Percentiles rank a stretch among this genome's conserved stretches.
Conservation (phyloP, 768 basidiomycete genomes). For the Hypholoma fasciculare region DNA sequence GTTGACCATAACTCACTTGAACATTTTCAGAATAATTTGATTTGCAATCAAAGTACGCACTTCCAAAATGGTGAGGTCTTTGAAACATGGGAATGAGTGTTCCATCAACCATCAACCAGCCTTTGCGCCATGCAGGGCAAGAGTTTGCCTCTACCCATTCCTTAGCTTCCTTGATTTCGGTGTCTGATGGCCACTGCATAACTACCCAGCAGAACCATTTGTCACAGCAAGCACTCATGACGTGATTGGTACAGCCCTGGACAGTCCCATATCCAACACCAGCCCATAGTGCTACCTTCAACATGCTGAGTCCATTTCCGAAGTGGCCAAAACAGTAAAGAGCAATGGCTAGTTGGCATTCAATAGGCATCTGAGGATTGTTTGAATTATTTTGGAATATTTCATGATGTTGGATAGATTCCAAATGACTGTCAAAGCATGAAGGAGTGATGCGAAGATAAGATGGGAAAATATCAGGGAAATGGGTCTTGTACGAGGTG, state of each 20-base stretch:
- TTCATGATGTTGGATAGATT: background rate
- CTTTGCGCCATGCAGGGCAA: slow-evolving; percentile 33
- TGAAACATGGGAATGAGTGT: slow-evolving; percentile 15
- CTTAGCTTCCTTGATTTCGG: slow-evolving; percentile 39
- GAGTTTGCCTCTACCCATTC: slow-evolving; percentile 33
- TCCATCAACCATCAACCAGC: slow-evolving; percentile 35
- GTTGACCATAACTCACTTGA: slow-evolving; percentile 21
- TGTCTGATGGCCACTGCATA: slow-evolving; percentile 25
- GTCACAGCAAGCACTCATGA: slow-evolving; percentile 30
- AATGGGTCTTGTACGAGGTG: background rate
- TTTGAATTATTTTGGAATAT: slow-evolving; percentile 8
- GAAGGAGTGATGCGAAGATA: background rate
- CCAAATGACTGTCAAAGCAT: background rate
- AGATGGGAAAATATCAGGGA: background rate
- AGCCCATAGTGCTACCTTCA: slow-evolving; percentile 35
- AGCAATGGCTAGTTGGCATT: slow-evolving; percentile 34
- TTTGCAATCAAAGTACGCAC: slow-evolving; percentile 39
- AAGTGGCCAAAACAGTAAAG: slow-evolving; percentile 39
- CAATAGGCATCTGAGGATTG: slow-evolving; percentile 12
- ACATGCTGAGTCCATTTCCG: slow-evolving; percentile 35
- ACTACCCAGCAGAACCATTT: slow-evolving; percentile 22
- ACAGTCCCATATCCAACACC: slow-evolving; percentile 34
- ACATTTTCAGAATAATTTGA: slow-evolving; percentile 39
- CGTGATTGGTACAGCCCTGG: slow-evolving; percentile 9
- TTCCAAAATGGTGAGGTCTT: slow-evolving; percentile 31